A percentile compares a stretch with the other conserved stretches of the same genome.
phyloP scores from a whole-genome alignment of 225 moss, liverwort and hornwort species.

The Pleurozium schreberi region DNA sequence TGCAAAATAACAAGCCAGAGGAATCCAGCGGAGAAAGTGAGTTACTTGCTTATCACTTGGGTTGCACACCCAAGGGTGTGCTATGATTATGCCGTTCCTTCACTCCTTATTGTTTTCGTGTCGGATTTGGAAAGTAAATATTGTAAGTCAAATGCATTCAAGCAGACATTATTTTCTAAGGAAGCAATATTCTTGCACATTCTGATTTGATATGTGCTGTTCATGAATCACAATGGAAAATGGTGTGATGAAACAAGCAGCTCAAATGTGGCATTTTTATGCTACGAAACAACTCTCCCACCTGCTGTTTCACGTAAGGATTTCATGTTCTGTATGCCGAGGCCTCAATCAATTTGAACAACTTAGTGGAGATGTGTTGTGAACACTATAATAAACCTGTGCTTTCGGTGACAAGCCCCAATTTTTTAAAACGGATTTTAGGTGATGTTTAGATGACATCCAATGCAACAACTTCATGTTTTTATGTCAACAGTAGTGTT shows the following conservation, averaged over 20 bases:
- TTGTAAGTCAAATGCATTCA: not conserved
- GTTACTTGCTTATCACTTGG: slow-evolving; percentile 53
- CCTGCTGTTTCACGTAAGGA: not conserved
- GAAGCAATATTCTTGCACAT: not conserved
- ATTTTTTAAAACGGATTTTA: too few species aligned
- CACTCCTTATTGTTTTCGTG: not conserved
- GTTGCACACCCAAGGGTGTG: slow-evolving; percentile 38
- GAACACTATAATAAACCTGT: too few species aligned
- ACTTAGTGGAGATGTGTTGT: not conserved
- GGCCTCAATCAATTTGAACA: not conserved
- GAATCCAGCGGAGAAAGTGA: slow-evolving; percentile 21
- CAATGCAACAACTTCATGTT: too few species aligned
- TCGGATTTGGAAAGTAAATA: not conserved
- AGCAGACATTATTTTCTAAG: not conserved
- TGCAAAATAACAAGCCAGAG: slow-evolving; percentile 22
- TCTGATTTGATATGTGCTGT: not conserved
- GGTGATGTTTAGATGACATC: too few species aligned
- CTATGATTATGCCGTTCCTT: not conserved
- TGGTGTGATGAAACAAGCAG: not conserved
- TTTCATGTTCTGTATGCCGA: not conserved
- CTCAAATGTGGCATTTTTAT: not conserved
- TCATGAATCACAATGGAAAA: not conserved
- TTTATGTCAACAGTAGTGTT: too few species aligned
- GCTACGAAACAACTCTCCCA: not conserved
- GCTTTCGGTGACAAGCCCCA: too few species aligned